Percentiles rank a stretch among this genome's conserved stretches.
Evolutionary conservation across 805 yeast genomes (phyloP).

Genomic region (Suhomyces pyralidae): DNA sequence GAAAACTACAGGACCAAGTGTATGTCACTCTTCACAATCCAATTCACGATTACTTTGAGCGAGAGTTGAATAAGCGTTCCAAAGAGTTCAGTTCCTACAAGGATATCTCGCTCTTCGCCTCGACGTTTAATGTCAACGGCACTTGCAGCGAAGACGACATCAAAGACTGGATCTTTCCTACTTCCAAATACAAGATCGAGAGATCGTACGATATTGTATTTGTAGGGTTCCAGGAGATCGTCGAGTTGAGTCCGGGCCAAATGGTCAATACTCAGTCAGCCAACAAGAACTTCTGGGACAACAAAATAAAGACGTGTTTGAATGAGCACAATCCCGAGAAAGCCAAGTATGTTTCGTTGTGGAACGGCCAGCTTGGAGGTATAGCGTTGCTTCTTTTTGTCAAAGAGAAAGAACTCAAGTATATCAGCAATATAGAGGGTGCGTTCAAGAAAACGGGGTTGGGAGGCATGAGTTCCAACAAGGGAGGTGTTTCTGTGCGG

Average conservation of each 20-base stretch:
- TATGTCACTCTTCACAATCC: conserved; percentile 48
- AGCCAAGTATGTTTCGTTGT: conserved; percentile 53
- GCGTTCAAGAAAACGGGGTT: conserved; percentile 86
- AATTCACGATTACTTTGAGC: conserved; percentile 49
- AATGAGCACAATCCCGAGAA: conserved; percentile 32
- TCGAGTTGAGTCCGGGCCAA: conserved; percentile 79
- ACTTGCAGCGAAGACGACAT: conserved; percentile 42
- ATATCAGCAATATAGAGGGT: conserved; percentile 63
- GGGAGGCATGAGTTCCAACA: conserved; percentile 82
- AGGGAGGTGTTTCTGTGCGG: conserved; percentile 78
- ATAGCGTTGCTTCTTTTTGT: conserved; percentile 68
- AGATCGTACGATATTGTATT: conserved; percentile 64
- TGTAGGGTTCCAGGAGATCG: conserved; percentile 84
- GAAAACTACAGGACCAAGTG: conserved; percentile 45
- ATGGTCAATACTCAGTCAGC: conserved; percentile 74
- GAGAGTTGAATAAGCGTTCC: conserved; percentile 38
- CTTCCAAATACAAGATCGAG: conserved; percentile 22
- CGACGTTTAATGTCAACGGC: conserved; percentile 58
- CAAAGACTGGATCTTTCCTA: conserved; percentile 45
- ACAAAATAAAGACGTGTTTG: conserved; percentile 50
- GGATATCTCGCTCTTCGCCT: conserved; percentile 44
- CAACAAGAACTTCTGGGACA: conserved; percentile 63
- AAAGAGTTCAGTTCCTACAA: conserved; percentile 39
- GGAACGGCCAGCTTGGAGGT: conserved; percentile 87
- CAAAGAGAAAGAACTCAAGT: conserved; percentile 47